Evolutionary conservation across 2,329 filamentous ascomycete genomes (phyloP).

Genomic region (Zalaria obscura): DNA sequence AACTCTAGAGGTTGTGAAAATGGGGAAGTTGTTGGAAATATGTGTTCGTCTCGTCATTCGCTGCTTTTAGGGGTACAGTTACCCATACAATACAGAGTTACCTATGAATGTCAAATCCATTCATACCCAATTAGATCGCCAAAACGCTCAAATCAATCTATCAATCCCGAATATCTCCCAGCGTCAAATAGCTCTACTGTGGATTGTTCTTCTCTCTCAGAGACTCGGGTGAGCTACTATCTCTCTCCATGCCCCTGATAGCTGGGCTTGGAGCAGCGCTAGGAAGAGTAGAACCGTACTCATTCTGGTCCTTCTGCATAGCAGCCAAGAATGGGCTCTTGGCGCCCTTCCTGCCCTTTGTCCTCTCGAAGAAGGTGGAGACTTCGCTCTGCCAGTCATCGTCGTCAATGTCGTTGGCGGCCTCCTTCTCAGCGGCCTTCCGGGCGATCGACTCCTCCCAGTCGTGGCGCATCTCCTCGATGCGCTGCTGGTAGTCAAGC

Average conservation of each 20-base stretch:
- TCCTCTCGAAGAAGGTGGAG: conserved; percentile 39
- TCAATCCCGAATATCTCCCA: too few relatives aligned
- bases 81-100: too few relatives aligned
- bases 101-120: too few relatives aligned
- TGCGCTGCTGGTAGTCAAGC: conserved; percentile 69
- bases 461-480: conserved; percentile 59
- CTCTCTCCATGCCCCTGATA: conserved; percentile 4
- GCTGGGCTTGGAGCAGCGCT: conserved; percentile 3
- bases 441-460: conserved; percentile 42
- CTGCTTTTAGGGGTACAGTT: too few relatives aligned
- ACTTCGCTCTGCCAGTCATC: conserved; percentile 36
- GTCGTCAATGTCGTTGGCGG: conserved; percentile 20
- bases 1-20: too few relatives aligned
- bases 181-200: too few relatives aligned
- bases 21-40: too few relatives aligned
- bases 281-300: background rate
- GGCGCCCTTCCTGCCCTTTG: conserved; percentile 11
- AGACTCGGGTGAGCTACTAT: background rate
- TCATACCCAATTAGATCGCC: too few relatives aligned
- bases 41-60: too few relatives aligned
- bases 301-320: conserved; percentile 1
- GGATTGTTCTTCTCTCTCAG: background rate
- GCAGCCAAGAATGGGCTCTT: conserved; percentile 1
- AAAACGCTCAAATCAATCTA: too few relatives aligned
- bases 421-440: conserved; percentile 35